Evolutionary conservation across 2,329 filamentous ascomycete genomes (phyloP).

Genomic region (Monosporascus sp.): DNA sequence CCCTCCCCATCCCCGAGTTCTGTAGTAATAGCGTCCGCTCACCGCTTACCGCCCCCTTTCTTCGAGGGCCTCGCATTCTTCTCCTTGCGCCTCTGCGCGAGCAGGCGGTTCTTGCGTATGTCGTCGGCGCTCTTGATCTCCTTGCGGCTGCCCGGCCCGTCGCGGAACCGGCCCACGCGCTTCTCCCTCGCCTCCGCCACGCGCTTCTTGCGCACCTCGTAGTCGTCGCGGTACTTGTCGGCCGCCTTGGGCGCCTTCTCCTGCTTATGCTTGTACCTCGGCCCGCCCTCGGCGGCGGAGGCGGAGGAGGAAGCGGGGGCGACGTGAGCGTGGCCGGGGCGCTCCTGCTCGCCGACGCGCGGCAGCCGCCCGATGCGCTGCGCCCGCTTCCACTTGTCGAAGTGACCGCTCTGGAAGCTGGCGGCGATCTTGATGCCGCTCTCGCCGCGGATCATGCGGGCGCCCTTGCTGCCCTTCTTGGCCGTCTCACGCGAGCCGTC

Average conservation of each 20-base stretch:
- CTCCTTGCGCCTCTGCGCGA: constrained; percentile 70
- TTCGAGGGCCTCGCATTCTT: constrained; percentile 84
- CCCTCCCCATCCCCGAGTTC: no score
- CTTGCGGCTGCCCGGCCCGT: constrained; percentile 59
- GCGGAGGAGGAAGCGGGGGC: constrained; percentile 25
- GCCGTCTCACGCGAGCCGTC: constrained; percentile 66
- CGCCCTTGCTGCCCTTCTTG: constrained; percentile 45
- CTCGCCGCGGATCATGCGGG: constrained; percentile 77
- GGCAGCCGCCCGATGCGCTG: constrained; percentile 78
- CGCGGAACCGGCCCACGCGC: constrained; percentile 67
- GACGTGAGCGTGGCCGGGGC: constrained; percentile 26
- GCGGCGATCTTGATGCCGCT: constrained; percentile 94
- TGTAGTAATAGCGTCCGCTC: not conserved
- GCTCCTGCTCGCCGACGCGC: constrained; percentile 73
- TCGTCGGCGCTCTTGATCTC: constrained; percentile 82
- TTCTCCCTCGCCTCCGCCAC: constrained; percentile 84
- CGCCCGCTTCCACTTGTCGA: constrained; percentile 85
- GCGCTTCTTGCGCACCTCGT: constrained; percentile 83
- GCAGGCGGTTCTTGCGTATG: constrained; percentile 74
- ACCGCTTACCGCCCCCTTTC: constrained; percentile 37
- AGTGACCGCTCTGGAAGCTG: constrained; percentile 86
- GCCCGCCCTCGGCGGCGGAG: constrained; percentile 36
- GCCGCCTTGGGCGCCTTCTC: constrained; percentile 88
- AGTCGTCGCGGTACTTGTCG: constrained; percentile 89
- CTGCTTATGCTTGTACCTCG: constrained; percentile 78